phyloP scores from a whole-genome alignment of 2,329 filamentous ascomycete genomes.

The Hypocreales sp. region DNA sequence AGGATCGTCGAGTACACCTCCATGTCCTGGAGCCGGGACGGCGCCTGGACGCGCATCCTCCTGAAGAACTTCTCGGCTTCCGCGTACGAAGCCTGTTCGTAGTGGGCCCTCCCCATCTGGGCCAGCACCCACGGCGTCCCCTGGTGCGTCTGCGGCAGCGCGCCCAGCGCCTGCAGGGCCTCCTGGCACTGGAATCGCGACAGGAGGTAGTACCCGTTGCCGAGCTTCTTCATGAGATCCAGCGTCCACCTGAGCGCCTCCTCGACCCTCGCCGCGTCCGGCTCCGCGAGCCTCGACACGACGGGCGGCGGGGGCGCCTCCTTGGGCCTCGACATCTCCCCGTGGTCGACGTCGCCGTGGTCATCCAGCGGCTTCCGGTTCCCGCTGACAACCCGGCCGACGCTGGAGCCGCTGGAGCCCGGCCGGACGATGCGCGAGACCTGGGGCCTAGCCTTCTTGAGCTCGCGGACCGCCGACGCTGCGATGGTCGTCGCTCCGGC shows the following conservation, averaged over 20 bases:
- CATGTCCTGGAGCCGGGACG: conserved; percentile 83
- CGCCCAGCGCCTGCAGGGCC: conserved; percentile 57
- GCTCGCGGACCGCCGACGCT: conserved; percentile 46
- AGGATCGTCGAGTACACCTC: conserved; percentile 96
- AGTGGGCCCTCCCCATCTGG: conserved; percentile 79
- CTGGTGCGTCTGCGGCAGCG: conserved; percentile 57
- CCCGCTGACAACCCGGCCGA: conserved; percentile 78
- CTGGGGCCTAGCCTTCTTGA: conserved; percentile 72
- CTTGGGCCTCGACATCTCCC: conserved; percentile 36
- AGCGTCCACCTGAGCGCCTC: conserved; percentile 65
- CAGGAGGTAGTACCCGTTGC: conserved; percentile 62
- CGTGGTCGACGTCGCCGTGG: conserved; percentile 53
- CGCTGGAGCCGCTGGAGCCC: conserved; percentile 50
- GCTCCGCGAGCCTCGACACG: conserved; percentile 23
- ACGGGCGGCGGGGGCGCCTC: conserved; percentile 23
- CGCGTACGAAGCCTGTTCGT: conserved; percentile 74
- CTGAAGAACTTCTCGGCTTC: conserved; percentile 81
- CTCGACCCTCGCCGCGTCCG: conserved; percentile 49
- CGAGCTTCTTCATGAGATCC: conserved; percentile 69
- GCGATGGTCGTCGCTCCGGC: conserved; percentile 40
- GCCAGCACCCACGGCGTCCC: conserved; percentile 90
- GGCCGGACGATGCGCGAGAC: conserved; percentile 50
- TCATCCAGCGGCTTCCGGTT: conserved; percentile 64
- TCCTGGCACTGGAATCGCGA: conserved; percentile 67
- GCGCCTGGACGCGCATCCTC: conserved; percentile 62